Evolutionary conservation across 345 rosid species (phyloP).

Genomic region (Lagerstroemia speciosa): DNA sequence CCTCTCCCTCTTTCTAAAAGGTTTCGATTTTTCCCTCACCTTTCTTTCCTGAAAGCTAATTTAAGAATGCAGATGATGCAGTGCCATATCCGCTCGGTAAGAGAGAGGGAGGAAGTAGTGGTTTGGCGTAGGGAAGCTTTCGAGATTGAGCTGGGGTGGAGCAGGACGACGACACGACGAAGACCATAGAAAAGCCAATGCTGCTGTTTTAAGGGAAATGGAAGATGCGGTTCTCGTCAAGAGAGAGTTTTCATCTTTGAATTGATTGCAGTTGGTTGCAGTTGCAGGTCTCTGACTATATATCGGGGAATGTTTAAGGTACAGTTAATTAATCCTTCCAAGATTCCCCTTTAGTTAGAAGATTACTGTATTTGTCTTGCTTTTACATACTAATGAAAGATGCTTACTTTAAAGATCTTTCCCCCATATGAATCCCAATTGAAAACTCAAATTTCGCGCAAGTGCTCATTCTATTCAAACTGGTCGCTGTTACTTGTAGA

Average conservation of each 20-base stretch:
- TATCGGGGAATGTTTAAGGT: constrained; percentile 2
- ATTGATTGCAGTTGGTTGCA: neutral
- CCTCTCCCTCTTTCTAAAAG: neutral
- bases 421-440: too few relatives aligned
- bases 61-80: neutral
- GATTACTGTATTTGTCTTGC: too few relatives aligned
- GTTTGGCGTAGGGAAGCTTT: constrained; percentile 1
- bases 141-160: neutral
- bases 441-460: too few relatives aligned
- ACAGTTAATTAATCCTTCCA: neutral
- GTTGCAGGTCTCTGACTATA: neutral
- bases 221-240: too few relatives aligned
- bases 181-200: constrained; percentile 5
- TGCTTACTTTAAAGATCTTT: too few relatives aligned
- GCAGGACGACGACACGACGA: neutral
- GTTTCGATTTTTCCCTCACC: neutral
- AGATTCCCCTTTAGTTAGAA: too few relatives aligned
- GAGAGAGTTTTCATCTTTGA: neutral
- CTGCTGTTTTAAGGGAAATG: neutral
- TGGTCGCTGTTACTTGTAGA: too few relatives aligned
- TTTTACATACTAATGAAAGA: too few relatives aligned
- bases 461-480: too few relatives aligned
- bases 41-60: neutral
- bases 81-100: neutral
- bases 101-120: neutral